A percentile compares a stretch with the other conserved stretches of the same genome.
phyloP scores from a whole-genome alignment of 1,284 basidiomycete genomes.

The Tylopilus sp. region DNA sequence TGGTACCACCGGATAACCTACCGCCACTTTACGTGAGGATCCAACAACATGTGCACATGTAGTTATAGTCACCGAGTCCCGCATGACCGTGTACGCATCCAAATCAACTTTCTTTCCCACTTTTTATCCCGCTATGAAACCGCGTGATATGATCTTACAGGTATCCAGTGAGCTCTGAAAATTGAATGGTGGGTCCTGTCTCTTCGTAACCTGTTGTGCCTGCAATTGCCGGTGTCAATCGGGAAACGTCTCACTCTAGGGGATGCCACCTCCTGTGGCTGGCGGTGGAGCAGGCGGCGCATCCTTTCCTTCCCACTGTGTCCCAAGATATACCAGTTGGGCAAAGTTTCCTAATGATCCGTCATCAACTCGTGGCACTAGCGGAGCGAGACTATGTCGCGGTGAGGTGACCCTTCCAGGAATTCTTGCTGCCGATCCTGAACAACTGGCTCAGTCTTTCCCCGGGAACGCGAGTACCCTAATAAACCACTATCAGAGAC shows the following conservation, averaged over 20 bases:
- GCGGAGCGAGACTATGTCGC: no score
- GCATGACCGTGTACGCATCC: neutral
- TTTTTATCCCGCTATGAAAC: neutral
- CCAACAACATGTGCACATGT: neutral
- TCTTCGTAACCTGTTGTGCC: neutral
- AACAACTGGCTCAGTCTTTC: neutral
- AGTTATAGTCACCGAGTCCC: neutral
- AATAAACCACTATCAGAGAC: neutral
- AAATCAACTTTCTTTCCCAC: neutral
- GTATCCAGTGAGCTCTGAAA: neutral
- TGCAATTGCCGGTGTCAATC: neutral
- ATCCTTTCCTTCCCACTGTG: neutral
- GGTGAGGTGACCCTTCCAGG: neutral
- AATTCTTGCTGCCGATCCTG: no score
- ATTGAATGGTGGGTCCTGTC: neutral
- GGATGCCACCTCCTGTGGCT: no score
- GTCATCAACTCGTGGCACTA: neutral
- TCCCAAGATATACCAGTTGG: neutral
- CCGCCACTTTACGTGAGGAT: neutral
- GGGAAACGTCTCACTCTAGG: neutral
- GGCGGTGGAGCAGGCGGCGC: no score
- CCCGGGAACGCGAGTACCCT: neutral
- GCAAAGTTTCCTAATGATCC: neutral
- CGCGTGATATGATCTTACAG: neutral
- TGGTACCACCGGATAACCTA: neutral